phyloP scores from a whole-genome alignment of 257 asterid species.

The Gentiana macrophylla region DNA sequence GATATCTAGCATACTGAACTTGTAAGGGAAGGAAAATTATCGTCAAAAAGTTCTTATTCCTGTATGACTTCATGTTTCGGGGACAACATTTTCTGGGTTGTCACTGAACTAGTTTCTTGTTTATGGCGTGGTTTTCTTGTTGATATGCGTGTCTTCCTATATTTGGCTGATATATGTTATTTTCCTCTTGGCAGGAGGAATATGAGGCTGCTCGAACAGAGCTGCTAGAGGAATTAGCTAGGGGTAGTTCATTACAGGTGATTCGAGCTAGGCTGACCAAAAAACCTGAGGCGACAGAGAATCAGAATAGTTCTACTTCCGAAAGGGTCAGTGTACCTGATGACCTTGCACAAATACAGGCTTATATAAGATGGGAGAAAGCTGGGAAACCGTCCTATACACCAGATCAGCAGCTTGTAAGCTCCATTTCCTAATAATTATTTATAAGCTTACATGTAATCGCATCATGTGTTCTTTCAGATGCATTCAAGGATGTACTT shows the following conservation, averaged over 20 bases:
- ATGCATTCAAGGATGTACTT: background rate
- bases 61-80: background rate
- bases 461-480: background rate
- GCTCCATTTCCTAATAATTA: constrained; percentile 14
- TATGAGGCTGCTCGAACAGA: constrained; percentile 93
- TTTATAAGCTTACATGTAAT: background rate
- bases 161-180: background rate
- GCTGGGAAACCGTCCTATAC: constrained; percentile 85
- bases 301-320: constrained; percentile 31
- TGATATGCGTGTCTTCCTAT: background rate
- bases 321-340: constrained; percentile 50
- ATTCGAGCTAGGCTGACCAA: constrained; percentile 57
- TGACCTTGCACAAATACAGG: constrained; percentile 69
- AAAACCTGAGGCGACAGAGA: constrained; percentile 32
- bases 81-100: background rate
- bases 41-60: background rate
- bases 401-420: constrained; percentile 71
- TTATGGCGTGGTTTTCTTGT: no score
- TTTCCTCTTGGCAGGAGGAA: constrained; percentile 44
- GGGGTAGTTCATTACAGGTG: constrained; percentile 61
- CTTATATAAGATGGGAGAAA: constrained; percentile 81
- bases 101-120: background rate
- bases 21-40: background rate
- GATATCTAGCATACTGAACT: no score
- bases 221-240: constrained; percentile 68